Evolutionary conservation across 2,329 filamentous ascomycete genomes (phyloP).

Genomic region (Microcera coccophila): DNA sequence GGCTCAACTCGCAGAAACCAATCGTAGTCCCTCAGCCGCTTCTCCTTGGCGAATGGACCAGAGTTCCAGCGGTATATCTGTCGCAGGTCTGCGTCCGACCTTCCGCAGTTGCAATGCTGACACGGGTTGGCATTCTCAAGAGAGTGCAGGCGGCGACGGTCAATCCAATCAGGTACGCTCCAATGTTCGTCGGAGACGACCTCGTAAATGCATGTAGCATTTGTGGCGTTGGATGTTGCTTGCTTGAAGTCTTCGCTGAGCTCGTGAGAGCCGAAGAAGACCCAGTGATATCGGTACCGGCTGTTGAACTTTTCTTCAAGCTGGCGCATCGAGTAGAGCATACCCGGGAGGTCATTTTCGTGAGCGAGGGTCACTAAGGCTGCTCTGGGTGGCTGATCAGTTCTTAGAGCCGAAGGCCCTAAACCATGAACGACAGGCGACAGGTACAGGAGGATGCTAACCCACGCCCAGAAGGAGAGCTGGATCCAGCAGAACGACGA

Average conservation of each 20-base stretch:
- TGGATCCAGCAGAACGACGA: background rate
- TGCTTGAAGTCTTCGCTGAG: slow-evolving; percentile 75
- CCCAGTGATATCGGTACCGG: slow-evolving; percentile 83
- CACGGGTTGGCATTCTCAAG: slow-evolving; percentile 2
- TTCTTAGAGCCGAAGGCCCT: slow-evolving; percentile 8
- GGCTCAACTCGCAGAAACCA: slow-evolving; percentile 61
- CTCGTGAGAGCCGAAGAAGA: slow-evolving; percentile 78
- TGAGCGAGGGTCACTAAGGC: slow-evolving; percentile 31
- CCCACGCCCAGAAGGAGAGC: slow-evolving; percentile 11
- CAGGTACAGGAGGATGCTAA: slow-evolving; percentile 19
- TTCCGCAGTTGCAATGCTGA: slow-evolving; percentile 2
- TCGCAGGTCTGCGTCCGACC: slow-evolving; percentile 41
- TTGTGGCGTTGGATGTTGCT: slow-evolving; percentile 63
- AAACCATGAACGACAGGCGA: slow-evolving; percentile 17
- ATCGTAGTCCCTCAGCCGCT: slow-evolving; percentile 58
- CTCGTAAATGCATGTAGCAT: slow-evolving; percentile 68
- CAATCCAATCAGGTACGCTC: slow-evolving; percentile 53
- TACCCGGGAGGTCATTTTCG: slow-evolving; percentile 29
- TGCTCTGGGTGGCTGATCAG: slow-evolving; percentile 28
- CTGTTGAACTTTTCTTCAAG: slow-evolving; percentile 60
- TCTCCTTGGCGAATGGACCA: slow-evolving; percentile 76
- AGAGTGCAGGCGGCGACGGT: slow-evolving; percentile 4
- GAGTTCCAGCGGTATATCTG: slow-evolving; percentile 82
- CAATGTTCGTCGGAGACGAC: slow-evolving; percentile 72
- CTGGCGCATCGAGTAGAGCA: slow-evolving; percentile 52